Base-by-base conservation (phyloP, 2,329 filamentous ascomycete genomes). In the Neofusicoccum sp. region DNA sequence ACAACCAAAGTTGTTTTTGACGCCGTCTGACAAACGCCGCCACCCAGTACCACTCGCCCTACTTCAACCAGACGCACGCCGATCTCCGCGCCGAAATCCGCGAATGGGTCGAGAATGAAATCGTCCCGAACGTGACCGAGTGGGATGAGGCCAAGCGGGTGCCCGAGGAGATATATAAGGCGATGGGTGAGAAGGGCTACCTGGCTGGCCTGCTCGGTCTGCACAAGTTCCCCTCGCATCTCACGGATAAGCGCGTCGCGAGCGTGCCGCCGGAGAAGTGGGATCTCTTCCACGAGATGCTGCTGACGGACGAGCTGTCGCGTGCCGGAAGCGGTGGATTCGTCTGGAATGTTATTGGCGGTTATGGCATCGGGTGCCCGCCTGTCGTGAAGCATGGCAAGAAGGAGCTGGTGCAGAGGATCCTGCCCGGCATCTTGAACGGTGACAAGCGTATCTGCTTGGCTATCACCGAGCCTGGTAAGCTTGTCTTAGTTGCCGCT, bases 221-320 rank as follows among this genome's bases (percentile, higher is more conserved):
- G 64, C 82, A 89, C 71, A 28, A 45, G 41, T 98, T 90, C 79
- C 92, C 91, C 12, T 84, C 82, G 62, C 79, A 96, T 67, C 88
- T 93, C 71, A 87, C 86, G 24, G 80, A 87, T 43, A 84, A 88
- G 71, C 80, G 82, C 5, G 85, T 97, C 68, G 86, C 89, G 78
- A 89, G 86, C 51, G 95, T 99, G 11, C 77, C 89, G 0, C 81
- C 90, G 0, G 91, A 97, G 78, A 88, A 95, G 74, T 99, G 93
- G 93, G 95, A 99, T 79, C 85, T 96, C 45, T 99, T 98, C 87
- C 95, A 99, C 78, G 95, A 99, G 83, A 84, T 98, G 85, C 83
- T 98, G 45, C 74, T 99, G 62, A 98, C 93, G 1, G 95, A 99
- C 68, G 95, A 99, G 83, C 80, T 99, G 45, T 96, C 91, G 40